These are phyloP conservation scores for Notholithocarpus densiflorus DNA, from an alignment of 306 rosid genomes.

Conservation along the genomic window DNA sequence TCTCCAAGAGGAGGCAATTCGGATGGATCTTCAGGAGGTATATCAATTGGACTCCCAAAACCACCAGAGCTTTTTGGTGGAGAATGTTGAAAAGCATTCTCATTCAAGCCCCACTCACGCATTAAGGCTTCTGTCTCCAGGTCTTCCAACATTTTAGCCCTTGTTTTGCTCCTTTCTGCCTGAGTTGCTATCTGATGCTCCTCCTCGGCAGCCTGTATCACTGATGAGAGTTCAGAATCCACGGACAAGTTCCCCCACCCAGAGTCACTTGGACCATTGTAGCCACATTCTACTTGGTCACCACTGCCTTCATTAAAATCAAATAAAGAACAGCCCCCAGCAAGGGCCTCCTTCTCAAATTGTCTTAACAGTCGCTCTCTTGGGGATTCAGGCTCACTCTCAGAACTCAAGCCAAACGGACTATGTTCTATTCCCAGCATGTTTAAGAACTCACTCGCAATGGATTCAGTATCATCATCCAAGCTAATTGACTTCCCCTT, in stretches of 20 bases:
- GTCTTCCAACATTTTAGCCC: conserved; percentile 69
- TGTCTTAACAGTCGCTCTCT: conserved; percentile 81
- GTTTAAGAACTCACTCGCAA: conserved; percentile 69
- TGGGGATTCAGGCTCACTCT: conserved; percentile 78
- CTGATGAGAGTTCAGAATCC: conserved; percentile 36
- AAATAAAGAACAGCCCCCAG: conserved; percentile 69
- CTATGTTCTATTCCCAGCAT: conserved; percentile 62
- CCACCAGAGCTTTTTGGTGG: conserved; percentile 50
- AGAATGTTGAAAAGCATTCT: conserved; percentile 76
- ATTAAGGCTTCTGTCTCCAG: conserved; percentile 83
- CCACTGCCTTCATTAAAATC: conserved; percentile 39
- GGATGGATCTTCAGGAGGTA: conserved; percentile 42
- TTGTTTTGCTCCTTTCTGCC: conserved; percentile 44
- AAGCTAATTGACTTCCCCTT: conserved; percentile 45
- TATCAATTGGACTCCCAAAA: conserved; percentile 68
- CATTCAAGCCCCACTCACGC: conserved; percentile 84
- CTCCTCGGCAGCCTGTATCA: conserved; percentile 44
- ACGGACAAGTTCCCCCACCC: conserved; percentile 37
- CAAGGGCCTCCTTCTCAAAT: conserved; percentile 69
- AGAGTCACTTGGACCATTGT: conserved; percentile 26
- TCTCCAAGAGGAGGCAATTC: conserved; percentile 79
- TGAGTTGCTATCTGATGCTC: conserved; percentile 40
- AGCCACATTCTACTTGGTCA: conserved; percentile 30
- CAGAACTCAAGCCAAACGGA: conserved; percentile 57
- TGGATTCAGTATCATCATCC: conserved; percentile 64